Conservation (phyloP, 768 basidiomycete genomes). For the Psilocybe tampanensis region DNA sequence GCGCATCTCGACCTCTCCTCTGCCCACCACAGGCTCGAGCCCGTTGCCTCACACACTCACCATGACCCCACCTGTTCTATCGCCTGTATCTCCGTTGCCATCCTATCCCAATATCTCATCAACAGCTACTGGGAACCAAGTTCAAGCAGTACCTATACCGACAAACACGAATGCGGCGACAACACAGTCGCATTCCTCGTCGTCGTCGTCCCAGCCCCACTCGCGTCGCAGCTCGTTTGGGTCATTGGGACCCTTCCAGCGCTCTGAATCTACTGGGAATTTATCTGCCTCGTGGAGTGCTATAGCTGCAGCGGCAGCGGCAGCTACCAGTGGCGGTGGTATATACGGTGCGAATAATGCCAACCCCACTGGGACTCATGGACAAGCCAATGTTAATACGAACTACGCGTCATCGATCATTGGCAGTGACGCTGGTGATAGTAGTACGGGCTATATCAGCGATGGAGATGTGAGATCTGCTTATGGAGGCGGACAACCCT, state of each 20-base stretch:
- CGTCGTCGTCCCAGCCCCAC: conserved; percentile 9
- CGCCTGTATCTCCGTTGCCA: conserved; percentile 12
- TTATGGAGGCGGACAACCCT: conserved; percentile 55
- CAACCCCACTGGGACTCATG: background rate
- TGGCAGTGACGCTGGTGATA: conserved; percentile 30
- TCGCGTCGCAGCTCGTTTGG: conserved; percentile 25
- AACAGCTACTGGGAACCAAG: background rate
- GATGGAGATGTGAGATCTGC: conserved; percentile 60
- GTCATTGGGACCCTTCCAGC: conserved; percentile 36
- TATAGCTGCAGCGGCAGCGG: conserved; percentile 22
- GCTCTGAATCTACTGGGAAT: conserved; percentile 33
- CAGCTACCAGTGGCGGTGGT: conserved; percentile 4
- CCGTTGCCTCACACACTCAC: conserved; percentile 32
- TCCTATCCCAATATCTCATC: conserved; percentile 5
- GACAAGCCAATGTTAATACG: conserved; percentile 10
- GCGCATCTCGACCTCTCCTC: conserved; percentile 51
- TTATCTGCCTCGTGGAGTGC: conserved; percentile 23
- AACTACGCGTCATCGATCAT: conserved; percentile 20
- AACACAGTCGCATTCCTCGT: background rate
- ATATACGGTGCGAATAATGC: background rate
- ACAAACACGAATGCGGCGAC: too few relatives aligned
- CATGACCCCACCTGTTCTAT: background rate
- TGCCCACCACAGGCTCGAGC: conserved; percentile 21
- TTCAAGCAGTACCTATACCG: too few relatives aligned
- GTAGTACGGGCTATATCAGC: conserved; percentile 28